A percentile compares a stretch with the other conserved stretches of the same genome.
Conservation (phyloP, 73 alveolate genomes). For the Tetrahymena borealis region DNA sequence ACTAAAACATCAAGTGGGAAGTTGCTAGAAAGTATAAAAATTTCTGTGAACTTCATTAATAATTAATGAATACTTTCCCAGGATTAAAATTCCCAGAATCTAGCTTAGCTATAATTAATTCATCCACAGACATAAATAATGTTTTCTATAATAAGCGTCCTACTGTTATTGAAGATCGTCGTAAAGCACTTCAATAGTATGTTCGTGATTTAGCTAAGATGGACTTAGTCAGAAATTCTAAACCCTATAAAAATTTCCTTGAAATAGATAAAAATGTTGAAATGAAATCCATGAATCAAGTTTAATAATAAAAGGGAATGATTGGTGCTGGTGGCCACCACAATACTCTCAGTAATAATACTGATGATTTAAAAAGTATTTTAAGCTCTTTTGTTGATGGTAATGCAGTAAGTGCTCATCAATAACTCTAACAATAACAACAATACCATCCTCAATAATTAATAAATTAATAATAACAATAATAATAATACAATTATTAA, state of each 20-base stretch:
- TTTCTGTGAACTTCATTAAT: conserved; percentile 58
- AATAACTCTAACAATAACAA: not conserved
- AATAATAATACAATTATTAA: not conserved
- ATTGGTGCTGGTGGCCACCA: conserved; percentile 4
- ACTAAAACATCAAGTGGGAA: conserved; percentile 60
- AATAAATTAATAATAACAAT: not conserved
- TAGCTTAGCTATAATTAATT: conserved; percentile 35
- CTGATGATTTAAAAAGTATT: conserved; percentile 9
- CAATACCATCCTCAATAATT: not conserved
- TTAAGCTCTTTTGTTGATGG: conserved; percentile 12
- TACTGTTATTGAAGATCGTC: conserved; percentile 41
- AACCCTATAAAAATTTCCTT: conserved; percentile 27
- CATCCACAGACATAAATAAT: conserved; percentile 33
- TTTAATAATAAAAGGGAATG: not conserved
- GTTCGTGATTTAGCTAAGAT: conserved; percentile 38
- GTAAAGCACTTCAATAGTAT: conserved; percentile 28
- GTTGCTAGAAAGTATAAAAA: conserved; percentile 59
- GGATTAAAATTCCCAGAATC: conserved; percentile 42
- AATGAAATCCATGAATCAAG: conserved; percentile 15
- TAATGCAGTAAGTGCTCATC: not conserved
- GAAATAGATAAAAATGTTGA: conserved; percentile 22
- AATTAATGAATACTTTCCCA: conserved; percentile 9
- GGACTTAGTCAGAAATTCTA: conserved; percentile 22
- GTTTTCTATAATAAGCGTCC: conserved; percentile 35
- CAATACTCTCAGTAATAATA: conserved; percentile 27